These are phyloP conservation scores for Diatrype stigma DNA, from an alignment of 2,329 filamentous ascomycete species.

Conservation along the genomic window DNA sequence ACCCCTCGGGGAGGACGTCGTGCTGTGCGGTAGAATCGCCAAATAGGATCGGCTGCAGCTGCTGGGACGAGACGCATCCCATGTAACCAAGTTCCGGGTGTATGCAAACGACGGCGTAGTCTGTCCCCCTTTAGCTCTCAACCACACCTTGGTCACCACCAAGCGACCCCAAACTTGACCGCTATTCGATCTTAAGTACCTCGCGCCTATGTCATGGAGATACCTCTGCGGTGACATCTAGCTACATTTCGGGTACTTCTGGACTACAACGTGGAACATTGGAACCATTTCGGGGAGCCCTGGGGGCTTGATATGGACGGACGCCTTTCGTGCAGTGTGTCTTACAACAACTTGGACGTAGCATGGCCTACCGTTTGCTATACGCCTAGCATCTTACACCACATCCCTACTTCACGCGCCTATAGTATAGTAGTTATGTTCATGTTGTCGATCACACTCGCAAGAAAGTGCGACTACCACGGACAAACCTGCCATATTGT, in stretches of 20 bases:
- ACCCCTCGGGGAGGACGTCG: constrained; percentile 76
- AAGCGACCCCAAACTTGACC: background rate
- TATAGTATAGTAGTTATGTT: too few species aligned
- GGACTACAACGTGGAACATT: background rate
- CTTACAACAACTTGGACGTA: too few species aligned
- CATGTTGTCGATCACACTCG: too few species aligned
- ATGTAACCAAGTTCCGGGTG: background rate
- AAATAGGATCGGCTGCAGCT: background rate
- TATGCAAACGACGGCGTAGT: background rate
- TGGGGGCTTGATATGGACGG: too few species aligned
- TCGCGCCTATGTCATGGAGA: background rate
- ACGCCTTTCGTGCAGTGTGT: too few species aligned
- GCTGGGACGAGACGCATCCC: background rate
- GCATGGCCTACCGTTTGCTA: too few species aligned
- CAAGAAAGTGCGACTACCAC: too few species aligned
- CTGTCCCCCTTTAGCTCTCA: too few species aligned
- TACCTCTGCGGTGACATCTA: background rate
- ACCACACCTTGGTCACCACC: constrained; percentile 3
- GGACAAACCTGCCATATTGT: too few species aligned
- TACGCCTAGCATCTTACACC: too few species aligned
- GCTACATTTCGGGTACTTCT: background rate
- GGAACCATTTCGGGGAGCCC: background rate
- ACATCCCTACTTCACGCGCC: too few species aligned
- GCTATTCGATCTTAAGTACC: background rate
- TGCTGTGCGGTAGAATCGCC: constrained; percentile 66